A percentile compares a stretch with the other conserved stretches of the same genome.
Evolutionary conservation across 2,329 filamentous ascomycete genomes (phyloP).

Genomic region (Exophiala calicioides): DNA sequence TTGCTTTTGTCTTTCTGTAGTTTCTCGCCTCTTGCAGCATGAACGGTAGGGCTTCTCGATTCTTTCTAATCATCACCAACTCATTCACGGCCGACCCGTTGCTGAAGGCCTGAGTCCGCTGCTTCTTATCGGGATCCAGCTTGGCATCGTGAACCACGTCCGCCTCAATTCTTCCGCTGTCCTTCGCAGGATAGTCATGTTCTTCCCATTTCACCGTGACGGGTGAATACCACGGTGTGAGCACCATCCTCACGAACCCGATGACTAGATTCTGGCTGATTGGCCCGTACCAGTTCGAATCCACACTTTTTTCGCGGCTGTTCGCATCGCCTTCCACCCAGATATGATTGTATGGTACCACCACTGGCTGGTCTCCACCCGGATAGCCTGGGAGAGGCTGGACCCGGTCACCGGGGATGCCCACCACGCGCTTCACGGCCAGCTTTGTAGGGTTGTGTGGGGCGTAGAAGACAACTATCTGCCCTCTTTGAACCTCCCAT

Average conservation of each 20-base stretch:
- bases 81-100: constrained; percentile 18
- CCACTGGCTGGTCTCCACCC: constrained; percentile 48
- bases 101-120: constrained; percentile 11
- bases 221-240: constrained; percentile 61
- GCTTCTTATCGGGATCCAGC: constrained; percentile 23
- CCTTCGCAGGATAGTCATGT: constrained; percentile 39
- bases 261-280: constrained; percentile 73
- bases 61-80: constrained; percentile 13
- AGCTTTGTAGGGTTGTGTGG: constrained; percentile 40
- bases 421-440: constrained; percentile 81
- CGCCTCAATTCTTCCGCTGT: constrained; percentile 30
- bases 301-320: constrained; percentile 65
- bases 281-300: constrained; percentile 90
- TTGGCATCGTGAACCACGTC: constrained; percentile 25
- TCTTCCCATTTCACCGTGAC: constrained; percentile 50
- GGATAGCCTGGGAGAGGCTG: constrained; percentile 64
- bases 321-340: constrained; percentile 93
- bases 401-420: constrained; percentile 75
- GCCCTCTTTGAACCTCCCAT: constrained; percentile 64
- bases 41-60: constrained; percentile 7
- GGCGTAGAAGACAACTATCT: constrained; percentile 67
- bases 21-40: constrained; percentile 16
- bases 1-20: constrained; percentile 9
- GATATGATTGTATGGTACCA: constrained; percentile 79
- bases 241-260: constrained; percentile 70